Base-by-base conservation (phyloP, 2,329 filamentous ascomycete genomes). In the Phaeophleospora eucalypticola region DNA sequence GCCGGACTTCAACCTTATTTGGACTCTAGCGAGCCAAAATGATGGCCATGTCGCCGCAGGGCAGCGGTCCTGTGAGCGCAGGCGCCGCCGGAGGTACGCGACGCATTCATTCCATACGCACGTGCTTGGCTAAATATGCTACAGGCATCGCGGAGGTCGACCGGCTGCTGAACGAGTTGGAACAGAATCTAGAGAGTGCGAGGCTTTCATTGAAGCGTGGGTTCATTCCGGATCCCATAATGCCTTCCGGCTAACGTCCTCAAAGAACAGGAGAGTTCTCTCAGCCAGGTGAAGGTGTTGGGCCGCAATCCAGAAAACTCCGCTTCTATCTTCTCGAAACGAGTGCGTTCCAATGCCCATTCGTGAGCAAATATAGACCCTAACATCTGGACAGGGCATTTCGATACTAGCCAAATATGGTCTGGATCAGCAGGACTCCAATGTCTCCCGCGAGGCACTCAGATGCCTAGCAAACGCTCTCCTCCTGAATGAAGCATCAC, bases 391-490 rank as follows among this genome's bases (percentile, higher is more conserved):
- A 33, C 51, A 95, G 86, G 88, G 88, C 12, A 84, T 96, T 41
- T 74, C 79, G 48, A 85, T 81, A 37, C 74, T 97, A 36, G 76
- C 81, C 21, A 78, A 73, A 42, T 84, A 91, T 73, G 86, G 84
- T 3, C 87, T 95, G 59, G 77, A 87, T 39, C 41, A 81, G 78
- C 51, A 71, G 77, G 19, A 82, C 79, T 2, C 71, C 71, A 21
- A 76, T 77, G 7, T 84, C 1, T 85, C 86, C 2, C 81, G 83
- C 47, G 87, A 89, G 62, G 90, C 83, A 1, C 72, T 95, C 33
- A 80, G 89, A 58, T 90, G 89, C 58, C 69, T 97, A 39, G 90
- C 88, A 58, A 97, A 97, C 67, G 83, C 89, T 7, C 71, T 96
- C 60, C 74, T 94, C 0, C 76, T 94, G 15, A 76, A 82, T 51